Evolutionary conservation across 2,329 filamentous ascomycete species (phyloP), one percentile per base, ranked within the genome.

Genomic region (Alternaria triticimaculans): DNA sequence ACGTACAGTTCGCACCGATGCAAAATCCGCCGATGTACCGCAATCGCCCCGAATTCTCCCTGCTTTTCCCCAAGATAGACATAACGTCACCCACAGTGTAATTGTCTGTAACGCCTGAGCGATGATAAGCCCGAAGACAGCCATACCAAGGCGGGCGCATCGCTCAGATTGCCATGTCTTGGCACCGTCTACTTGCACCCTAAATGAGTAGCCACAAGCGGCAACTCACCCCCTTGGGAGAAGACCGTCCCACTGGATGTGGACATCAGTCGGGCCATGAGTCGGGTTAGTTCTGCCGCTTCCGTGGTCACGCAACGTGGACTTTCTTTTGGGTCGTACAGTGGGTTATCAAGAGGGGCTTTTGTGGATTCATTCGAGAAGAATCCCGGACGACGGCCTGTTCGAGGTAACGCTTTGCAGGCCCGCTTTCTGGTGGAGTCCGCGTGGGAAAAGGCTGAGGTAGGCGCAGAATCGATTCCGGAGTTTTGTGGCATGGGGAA

Each of bases 361-460:
- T 23, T 21, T 55, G 26, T 26, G 30, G 50, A 44, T 43, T 7
- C 37, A 20, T 43, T 49, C 41, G 12, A 33, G 48, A 26, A 30
- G 25, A 25, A 49, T 60, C 14, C 30, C 58, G 46, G 62, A 55
- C 18, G 53, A 55, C 9, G 23, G 21, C 43, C 51, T 49, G 37
- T 64, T 62, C 48, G 41, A 25, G 58, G 23, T 14, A 58, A 41
- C 54, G 45, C 20, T 46, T 54, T 20, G 30, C 14, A 37, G 62
- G 45, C 44, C 54, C 33, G 49, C 45, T 49, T 58, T 30, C 23
- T 50, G 28, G 43, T 55, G 46, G 41, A 53, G 43, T 57, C 28
- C 18, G 33, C 41, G 12, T 55, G 46, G 50, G 5, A 30, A 25
- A 56, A 56, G 58, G n/a, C 21, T 48, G 21, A 30, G 43, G 20